Evolutionary conservation across 1,139 yeast species (phyloP), one percentile per base, ranked within the genome.

Genomic region (Candida tetrigidarum): DNA sequence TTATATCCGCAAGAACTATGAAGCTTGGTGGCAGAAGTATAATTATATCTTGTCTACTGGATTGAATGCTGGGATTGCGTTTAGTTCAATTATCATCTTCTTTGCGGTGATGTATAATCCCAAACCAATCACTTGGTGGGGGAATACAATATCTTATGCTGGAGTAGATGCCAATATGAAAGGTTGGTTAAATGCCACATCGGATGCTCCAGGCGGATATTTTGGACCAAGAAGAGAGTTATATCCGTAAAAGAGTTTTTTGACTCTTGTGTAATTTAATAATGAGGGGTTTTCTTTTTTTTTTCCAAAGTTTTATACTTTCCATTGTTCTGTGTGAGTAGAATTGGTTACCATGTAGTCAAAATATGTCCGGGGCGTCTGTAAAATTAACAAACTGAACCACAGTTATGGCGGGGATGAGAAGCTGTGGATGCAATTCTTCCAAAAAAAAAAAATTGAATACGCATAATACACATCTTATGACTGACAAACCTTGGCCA

Each of bases 11-110:
- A 67, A 60, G 48, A 63, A 70, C 44, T 76, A 70, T 55, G 55
- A 63, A 29, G 63, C 70, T 20, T 75, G 84, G 81, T 81, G 83
- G 81, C 76, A 73, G 49, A 78, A 76, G 62, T 81, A 80, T 61
- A 80, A 74, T 54, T 82, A 80, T 59, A 69, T 82, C 25, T 62
- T 81, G 26, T 62, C 79, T 7, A 68, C 76, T 36, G 83, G 77
- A n/a, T 57, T 80, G 41, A 57, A 63, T n/a, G 78, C 83, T 8
- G 85, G 84, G 40, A 67, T 78, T 37, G 83, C 83, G 0, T 71
- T 78, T 45, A 57, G 73, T 39, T 74, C 78, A 1, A 61, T 78
- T 37, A 67, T 81, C 42, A 75, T 80, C 38, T 81, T 79, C 65
- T 79, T 80, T 55, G 70, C 81, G 4, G 80, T 78, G 10, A 77